phyloP scores from a whole-genome alignment of 1,139 yeast genomes.

The Nakaseomyces nivariensis region DNA sequence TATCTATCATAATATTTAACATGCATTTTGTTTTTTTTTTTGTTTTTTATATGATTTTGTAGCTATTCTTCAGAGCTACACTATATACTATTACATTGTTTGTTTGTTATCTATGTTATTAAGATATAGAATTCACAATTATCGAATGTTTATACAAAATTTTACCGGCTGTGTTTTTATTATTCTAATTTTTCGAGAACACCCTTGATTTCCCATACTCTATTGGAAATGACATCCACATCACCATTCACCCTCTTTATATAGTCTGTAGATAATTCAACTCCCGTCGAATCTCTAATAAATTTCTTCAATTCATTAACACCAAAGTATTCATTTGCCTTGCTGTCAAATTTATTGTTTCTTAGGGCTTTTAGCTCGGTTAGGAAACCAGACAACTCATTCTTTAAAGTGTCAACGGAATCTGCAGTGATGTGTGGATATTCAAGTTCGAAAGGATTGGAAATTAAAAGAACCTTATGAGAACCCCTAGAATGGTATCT shows the following conservation, averaged over 20 bases:
- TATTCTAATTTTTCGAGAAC: slow-evolving; percentile 25
- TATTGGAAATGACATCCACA: slow-evolving; percentile 23
- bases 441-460: slow-evolving; percentile 62
- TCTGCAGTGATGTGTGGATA: slow-evolving; percentile 38
- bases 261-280: slow-evolving; percentile 30
- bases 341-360: slow-evolving; percentile 11
- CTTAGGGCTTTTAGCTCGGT: slow-evolving; percentile 16
- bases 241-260: slow-evolving; percentile 29
- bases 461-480: slow-evolving; percentile 60
- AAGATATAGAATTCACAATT: not conserved
- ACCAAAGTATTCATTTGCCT: slow-evolving; percentile 19
- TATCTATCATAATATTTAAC: not conserved
- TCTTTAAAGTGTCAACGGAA: slow-evolving; percentile 13
- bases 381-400: slow-evolving; percentile 16
- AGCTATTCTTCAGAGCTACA: not conserved
- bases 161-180: not conserved
- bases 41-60: not conserved
- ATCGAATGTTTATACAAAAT: not conserved
- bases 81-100: not conserved
- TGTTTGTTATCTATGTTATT: not conserved
- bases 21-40: not conserved
- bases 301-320: slow-evolving; percentile 18
- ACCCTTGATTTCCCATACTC: slow-evolving; percentile 28
- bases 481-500: slow-evolving; percentile 63
- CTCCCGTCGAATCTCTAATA: slow-evolving; percentile 27